A percentile compares a stretch with the other conserved stretches of the same genome.
Evolutionary conservation across 2,329 filamentous ascomycete genomes (phyloP).

Genomic region (Tolypocladium tropicale): DNA sequence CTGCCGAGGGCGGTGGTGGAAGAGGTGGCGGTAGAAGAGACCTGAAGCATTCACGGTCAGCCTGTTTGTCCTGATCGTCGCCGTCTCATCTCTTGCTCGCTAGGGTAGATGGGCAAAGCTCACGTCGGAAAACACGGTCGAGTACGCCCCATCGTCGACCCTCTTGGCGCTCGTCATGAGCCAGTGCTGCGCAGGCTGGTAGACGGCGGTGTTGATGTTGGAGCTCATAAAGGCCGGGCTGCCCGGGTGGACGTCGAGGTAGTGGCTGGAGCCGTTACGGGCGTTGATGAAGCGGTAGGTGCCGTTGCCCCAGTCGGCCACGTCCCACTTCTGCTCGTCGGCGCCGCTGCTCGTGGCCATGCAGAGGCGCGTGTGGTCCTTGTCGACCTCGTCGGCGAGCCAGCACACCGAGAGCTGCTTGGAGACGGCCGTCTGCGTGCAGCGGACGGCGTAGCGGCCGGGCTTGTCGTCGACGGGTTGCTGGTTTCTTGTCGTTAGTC

Average conservation of each 20-base stretch:
- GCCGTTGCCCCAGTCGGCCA: slow-evolving; percentile 17
- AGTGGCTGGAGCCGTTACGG: slow-evolving; percentile 19
- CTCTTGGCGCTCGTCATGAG: slow-evolving; percentile 18
- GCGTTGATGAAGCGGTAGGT: slow-evolving; percentile 20
- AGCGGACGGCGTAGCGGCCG: slow-evolving; percentile 21
- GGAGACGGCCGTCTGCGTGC: slow-evolving; percentile 13
- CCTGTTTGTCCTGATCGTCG: too few relatives aligned
- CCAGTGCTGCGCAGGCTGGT: slow-evolving; percentile 22
- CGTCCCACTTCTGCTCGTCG: slow-evolving; percentile 22
- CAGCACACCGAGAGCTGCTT: slow-evolving; percentile 21
- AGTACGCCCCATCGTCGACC: slow-evolving; percentile 21
- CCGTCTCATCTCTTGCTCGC: background rate
- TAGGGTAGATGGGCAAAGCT: background rate
- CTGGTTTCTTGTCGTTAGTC: slow-evolving; percentile 4
- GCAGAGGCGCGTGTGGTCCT: slow-evolving; percentile 18
- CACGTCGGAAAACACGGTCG: slow-evolving; percentile 20
- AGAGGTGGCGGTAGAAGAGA: background rate
- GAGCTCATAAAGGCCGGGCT: slow-evolving; percentile 20
- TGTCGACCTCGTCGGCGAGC: slow-evolving; percentile 10
- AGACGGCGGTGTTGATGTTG: slow-evolving; percentile 10
- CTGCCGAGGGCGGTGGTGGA: background rate
- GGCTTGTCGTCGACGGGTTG: slow-evolving; percentile 13
- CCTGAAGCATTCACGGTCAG: background rate
- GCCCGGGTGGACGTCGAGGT: slow-evolving; percentile 21
- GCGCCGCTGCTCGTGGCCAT: slow-evolving; percentile 13